These are phyloP conservation scores for Talaromyces albobiverticillius DNA, from an alignment of 2,329 filamentous ascomycete genomes.

Conservation along the genomic window DNA sequence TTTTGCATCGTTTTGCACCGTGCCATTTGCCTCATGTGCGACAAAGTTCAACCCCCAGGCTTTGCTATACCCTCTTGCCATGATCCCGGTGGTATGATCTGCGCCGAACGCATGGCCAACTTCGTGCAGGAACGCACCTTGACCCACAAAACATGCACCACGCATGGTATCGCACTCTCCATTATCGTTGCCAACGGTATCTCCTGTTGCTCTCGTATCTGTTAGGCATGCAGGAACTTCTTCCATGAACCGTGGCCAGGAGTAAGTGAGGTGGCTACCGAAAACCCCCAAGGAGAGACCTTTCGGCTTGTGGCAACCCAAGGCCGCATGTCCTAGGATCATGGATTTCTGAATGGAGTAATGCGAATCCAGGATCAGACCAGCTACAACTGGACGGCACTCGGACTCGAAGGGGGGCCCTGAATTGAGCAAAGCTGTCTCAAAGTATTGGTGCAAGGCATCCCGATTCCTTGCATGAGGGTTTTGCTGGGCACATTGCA, in stretches of 20 bases:
- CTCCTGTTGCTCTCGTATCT: conserved; percentile 36
- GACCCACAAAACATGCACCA: conserved; percentile 45
- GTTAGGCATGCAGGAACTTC: conserved; percentile 23
- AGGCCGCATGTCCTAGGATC: conserved; percentile 21
- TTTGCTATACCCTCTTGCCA: conserved; percentile 39
- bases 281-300: conserved; percentile 22
- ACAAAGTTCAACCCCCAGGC: conserved; percentile 47
- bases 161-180: conserved; percentile 44
- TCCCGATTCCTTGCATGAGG: conserved; percentile 12
- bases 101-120: conserved; percentile 38
- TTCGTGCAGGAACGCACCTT: conserved; percentile 36
- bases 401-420: conserved; percentile 18
- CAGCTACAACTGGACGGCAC: conserved; percentile 19
- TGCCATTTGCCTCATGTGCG: conserved; percentile 25
- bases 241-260: conserved; percentile 24
- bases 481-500: conserved; percentile 21
- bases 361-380: conserved; percentile 21
- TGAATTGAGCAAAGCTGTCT: conserved; percentile 12
- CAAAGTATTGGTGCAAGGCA: conserved; percentile 19
- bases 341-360: conserved; percentile 18
- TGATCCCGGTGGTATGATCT: conserved; percentile 31
- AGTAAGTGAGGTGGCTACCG: conserved; percentile 23
- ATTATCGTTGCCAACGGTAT: conserved; percentile 42
- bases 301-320: conserved; percentile 19
- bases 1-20: conserved; percentile 23